Evolutionary conservation across 352 stramenopile genomes (phyloP).

Genomic region (Globisporangium echinulatum): DNA sequence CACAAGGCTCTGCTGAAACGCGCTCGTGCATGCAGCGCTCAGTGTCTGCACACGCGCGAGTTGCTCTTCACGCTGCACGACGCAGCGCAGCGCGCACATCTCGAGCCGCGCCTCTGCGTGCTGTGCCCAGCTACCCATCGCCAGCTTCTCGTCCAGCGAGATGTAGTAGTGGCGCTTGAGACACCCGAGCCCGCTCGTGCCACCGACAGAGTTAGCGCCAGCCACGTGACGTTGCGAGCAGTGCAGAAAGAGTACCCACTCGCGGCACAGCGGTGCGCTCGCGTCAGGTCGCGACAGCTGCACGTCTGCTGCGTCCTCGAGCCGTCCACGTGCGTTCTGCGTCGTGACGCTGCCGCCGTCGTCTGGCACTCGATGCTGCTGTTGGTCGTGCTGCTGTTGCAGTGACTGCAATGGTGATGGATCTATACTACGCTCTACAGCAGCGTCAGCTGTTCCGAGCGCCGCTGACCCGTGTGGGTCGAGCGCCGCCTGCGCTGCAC

Average conservation of each 20-base stretch:
- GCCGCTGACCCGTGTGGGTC: too few species aligned
- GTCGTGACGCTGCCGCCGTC: slow-evolving; percentile 41
- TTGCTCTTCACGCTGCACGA: slow-evolving; percentile 61
- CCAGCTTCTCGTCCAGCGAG: slow-evolving; percentile 48
- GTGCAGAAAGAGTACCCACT: slow-evolving; percentile 64
- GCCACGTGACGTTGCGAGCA: slow-evolving; percentile 26
- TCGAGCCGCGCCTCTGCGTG: slow-evolving; percentile 62
- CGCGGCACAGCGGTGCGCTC: slow-evolving; percentile 43
- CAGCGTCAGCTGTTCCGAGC: too few species aligned
- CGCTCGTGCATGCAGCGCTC: slow-evolving; percentile 49
- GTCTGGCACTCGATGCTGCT: slow-evolving; percentile 7
- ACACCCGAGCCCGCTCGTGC: slow-evolving; percentile 35
- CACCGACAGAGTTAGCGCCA: background rate
- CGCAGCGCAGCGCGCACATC: slow-evolving; percentile 38
- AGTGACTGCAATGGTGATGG: too few species aligned
- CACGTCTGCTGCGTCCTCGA: slow-evolving; percentile 15
- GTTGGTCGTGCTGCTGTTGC: too few species aligned
- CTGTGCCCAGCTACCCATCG: slow-evolving; percentile 54
- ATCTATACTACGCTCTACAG: background rate
- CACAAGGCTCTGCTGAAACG: slow-evolving; percentile 61
- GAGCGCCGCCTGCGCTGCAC: slow-evolving; percentile 1
- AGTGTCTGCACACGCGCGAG: slow-evolving; percentile 27
- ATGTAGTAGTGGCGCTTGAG: slow-evolving; percentile 74
- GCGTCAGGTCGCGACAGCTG: slow-evolving; percentile 33
- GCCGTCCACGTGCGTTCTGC: slow-evolving; percentile 24